phyloP scores from a whole-genome alignment of 2,329 filamentous ascomycete species.

The Beauveria sp. region DNA sequence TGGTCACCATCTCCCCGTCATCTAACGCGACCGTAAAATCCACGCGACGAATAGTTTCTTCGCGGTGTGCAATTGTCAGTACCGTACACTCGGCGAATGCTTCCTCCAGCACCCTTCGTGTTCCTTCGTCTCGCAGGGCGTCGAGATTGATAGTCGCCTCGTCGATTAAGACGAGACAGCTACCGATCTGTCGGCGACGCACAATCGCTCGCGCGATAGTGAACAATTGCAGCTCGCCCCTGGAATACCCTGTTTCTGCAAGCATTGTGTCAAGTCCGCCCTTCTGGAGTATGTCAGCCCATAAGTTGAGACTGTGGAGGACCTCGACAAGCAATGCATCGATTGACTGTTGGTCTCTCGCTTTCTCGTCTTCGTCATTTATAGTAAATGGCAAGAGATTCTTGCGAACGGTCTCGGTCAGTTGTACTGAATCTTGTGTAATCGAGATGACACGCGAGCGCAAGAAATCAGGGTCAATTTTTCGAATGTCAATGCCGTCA shows the following conservation, averaged over 20 bases:
- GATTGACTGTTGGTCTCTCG: background rate
- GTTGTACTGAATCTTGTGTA: constrained; percentile 38
- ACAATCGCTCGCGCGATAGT: background rate
- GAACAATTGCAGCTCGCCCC: constrained; percentile 1
- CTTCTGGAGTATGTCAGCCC: background rate
- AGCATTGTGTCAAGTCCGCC: background rate
- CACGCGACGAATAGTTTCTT: background rate
- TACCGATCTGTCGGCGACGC: background rate
- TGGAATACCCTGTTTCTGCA: background rate
- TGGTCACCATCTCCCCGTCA: background rate
- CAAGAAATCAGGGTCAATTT: constrained; percentile 30
- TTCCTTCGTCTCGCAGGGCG: background rate
- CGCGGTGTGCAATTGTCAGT: background rate
- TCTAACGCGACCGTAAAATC: background rate
- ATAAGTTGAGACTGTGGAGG: background rate
- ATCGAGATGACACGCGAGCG: constrained; percentile 34
- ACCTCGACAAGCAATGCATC: background rate
- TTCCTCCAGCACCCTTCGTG: background rate
- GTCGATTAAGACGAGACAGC: background rate
- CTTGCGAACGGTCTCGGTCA: constrained; percentile 34
- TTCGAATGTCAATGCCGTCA: constrained; percentile 33
- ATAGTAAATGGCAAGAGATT: constrained; percentile 25
- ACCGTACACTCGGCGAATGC: background rate
- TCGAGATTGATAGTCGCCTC: constrained; percentile 1
- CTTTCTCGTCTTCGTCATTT: background rate